Conservation (phyloP, 805 yeast species). For the Ogataea philodendri region DNA sequence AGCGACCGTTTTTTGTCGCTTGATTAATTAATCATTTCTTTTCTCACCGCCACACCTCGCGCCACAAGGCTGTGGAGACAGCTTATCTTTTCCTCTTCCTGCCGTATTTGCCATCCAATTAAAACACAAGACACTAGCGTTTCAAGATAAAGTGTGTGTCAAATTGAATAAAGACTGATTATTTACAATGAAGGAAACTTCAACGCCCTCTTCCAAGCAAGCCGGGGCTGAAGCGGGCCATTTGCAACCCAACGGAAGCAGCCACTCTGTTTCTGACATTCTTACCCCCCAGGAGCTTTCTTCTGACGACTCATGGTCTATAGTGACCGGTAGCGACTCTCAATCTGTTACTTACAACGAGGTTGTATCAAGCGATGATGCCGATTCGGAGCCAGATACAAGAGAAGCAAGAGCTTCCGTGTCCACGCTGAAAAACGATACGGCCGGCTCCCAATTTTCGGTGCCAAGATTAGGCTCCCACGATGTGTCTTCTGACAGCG, state of each 20-base stretch:
- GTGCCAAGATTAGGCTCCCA: conserved; percentile 17
- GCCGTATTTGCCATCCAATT: conserved; percentile 21
- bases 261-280: conserved; percentile 15
- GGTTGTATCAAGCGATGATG: conserved; percentile 24
- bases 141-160: conserved; percentile 1
- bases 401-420: conserved; percentile 17
- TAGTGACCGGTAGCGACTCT: conserved; percentile 18
- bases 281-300: conserved; percentile 23
- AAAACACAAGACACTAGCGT: conserved; percentile 7
- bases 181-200: conserved; percentile 6
- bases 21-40: background rate
- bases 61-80: conserved; percentile 3
- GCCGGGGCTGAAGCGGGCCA: conserved; percentile 10
- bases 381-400: conserved; percentile 2
- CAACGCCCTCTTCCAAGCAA: conserved; percentile 11
- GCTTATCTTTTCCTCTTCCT: conserved; percentile 16
- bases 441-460: conserved; percentile 15
- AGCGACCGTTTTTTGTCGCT: no score
- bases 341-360: conserved; percentile 17
- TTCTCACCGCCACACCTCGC: conserved; percentile 11
- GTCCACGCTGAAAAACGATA: conserved; percentile 19
- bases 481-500: background rate
- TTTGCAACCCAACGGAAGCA: conserved; percentile 4
- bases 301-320: conserved; percentile 26
- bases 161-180: background rate